Conservation (phyloP, 345 rosid species). For the Triadica sebifera region DNA sequence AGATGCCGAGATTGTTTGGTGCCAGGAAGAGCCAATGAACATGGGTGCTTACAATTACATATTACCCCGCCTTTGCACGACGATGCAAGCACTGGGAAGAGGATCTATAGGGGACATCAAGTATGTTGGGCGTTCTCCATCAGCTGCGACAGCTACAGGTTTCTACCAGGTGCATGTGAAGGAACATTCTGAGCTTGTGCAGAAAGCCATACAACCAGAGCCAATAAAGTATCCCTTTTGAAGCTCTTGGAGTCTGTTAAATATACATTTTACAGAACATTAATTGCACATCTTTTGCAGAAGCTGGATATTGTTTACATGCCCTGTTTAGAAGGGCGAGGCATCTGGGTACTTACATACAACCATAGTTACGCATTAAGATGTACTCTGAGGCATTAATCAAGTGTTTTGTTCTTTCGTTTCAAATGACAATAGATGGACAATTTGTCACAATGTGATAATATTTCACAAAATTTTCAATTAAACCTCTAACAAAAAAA, state of each 20-base stretch:
- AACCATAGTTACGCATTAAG: too few species aligned
- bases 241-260: not conserved
- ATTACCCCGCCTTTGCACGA: conserved; percentile 54
- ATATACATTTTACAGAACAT: not conserved
- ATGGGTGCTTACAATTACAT: conserved; percentile 66
- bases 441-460: too few species aligned
- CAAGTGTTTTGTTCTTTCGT: too few species aligned
- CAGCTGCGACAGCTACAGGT: conserved; percentile 77
- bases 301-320: not conserved
- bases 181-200: conserved; percentile 62
- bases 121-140: conserved; percentile 68
- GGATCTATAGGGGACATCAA: conserved; percentile 59
- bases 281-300: not conserved
- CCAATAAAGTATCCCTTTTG: conserved; percentile 36
- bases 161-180: conserved; percentile 52
- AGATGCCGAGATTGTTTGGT: conserved; percentile 78
- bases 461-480: too few species aligned
- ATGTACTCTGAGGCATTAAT: too few species aligned
- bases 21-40: conserved; percentile 91
- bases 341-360: too few species aligned
- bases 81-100: conserved; percentile 50
- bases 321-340: too few species aligned
- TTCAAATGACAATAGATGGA: too few species aligned
- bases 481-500: too few species aligned
- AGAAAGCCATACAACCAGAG: conserved; percentile 54